phyloP scores from a whole-genome alignment of 2,329 filamentous ascomycete genomes.

The Pseudocercospora musae region DNA sequence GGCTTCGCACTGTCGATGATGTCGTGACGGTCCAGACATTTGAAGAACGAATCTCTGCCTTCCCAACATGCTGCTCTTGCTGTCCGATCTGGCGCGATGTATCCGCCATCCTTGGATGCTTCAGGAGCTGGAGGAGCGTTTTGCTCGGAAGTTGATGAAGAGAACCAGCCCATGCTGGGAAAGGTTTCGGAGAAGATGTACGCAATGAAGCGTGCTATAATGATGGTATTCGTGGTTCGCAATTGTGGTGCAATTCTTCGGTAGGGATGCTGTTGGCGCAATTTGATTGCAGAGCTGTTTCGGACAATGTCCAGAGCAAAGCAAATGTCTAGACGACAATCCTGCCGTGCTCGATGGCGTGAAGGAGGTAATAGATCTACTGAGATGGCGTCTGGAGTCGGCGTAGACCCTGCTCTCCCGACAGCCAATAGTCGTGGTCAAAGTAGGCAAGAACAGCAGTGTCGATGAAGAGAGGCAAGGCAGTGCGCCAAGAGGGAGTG shows the following conservation, averaged over 20 bases:
- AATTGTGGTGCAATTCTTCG: neutral
- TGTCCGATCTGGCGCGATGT: conserved; percentile 77
- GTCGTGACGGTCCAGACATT: conserved; percentile 75
- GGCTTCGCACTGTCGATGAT: conserved; percentile 70
- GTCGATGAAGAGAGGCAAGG: neutral
- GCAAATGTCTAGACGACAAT: neutral
- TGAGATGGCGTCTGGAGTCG: neutral
- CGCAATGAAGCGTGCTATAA: neutral
- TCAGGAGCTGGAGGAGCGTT: conserved; percentile 28
- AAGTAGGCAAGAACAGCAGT: neutral
- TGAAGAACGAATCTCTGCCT: conserved; percentile 81
- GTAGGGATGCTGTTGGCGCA: neutral
- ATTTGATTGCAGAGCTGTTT: neutral
- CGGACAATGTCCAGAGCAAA: neutral
- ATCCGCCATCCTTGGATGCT: conserved; percentile 54
- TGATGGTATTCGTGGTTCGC: neutral
- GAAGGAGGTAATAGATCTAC: neutral
- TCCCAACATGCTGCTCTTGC: conserved; percentile 87
- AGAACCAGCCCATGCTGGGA: conserved; percentile 37
- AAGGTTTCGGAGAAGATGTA: neutral
- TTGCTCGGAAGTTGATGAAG: conserved; percentile 31
- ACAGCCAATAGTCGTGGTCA: neutral
- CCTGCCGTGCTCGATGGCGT: neutral
- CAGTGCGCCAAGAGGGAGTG: neutral
- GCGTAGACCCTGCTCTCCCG: neutral